Percentiles rank a stretch among this genome's conserved stretches.
These are phyloP conservation scores for Suhomyces faveliae DNA, from an alignment of 805 yeast genomes.

Conservation along the genomic window DNA sequence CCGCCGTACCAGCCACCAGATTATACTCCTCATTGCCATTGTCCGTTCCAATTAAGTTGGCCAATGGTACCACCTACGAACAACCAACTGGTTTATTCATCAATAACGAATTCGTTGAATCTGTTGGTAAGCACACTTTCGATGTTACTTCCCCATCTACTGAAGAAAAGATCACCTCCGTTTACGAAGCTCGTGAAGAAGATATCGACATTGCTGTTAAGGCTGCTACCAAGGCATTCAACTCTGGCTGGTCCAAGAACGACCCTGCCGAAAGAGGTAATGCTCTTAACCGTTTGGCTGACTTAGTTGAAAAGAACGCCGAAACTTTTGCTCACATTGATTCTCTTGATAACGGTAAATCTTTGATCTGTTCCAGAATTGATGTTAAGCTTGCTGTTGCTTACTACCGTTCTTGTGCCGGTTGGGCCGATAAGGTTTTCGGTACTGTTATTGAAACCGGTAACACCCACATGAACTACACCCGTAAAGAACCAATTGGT, in stretches of 20 bases:
- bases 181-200: constrained; percentile 72
- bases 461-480: constrained; percentile 66
- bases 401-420: constrained; percentile 82
- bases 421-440: constrained; percentile 84
- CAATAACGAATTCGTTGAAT: constrained; percentile 73
- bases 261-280: constrained; percentile 69
- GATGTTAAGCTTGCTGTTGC: constrained; percentile 70
- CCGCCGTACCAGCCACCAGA: constrained; percentile 13
- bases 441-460: constrained; percentile 80
- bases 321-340: constrained; percentile 79
- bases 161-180: constrained; percentile 65
- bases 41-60: constrained; percentile 51
- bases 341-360: constrained; percentile 87
- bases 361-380: constrained; percentile 64
- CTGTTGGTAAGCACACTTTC: constrained; percentile 57
- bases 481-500: constrained; percentile 88
- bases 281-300: constrained; percentile 70
- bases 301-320: constrained; percentile 66
- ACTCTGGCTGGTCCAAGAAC: constrained; percentile 61
- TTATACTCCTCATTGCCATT: constrained; percentile 34
- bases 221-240: constrained; percentile 79
- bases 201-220: constrained; percentile 85
- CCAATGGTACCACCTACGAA: constrained; percentile 67
- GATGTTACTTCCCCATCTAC: constrained; percentile 66
- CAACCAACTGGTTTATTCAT: constrained; percentile 91